These are phyloP conservation scores for Aspergillus heteromorphus DNA, from an alignment of 495 filamentous ascomycete species.

Conservation along the genomic window DNA sequence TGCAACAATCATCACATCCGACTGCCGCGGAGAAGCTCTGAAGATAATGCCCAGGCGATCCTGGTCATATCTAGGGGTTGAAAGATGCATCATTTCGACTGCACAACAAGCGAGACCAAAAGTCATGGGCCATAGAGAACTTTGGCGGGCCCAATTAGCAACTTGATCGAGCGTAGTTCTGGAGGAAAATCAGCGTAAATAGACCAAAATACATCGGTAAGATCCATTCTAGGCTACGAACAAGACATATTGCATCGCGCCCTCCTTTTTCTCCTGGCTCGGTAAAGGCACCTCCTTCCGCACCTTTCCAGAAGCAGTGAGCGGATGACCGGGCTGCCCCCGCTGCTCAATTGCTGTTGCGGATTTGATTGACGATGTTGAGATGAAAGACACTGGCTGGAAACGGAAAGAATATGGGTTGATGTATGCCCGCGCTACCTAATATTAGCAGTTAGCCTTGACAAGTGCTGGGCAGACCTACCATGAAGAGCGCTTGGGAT, in stretches of 20 bases:
- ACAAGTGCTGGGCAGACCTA: conserved; percentile 10
- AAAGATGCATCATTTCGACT: conserved; percentile 98
- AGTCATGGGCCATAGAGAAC: conserved; percentile 95
- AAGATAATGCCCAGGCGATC: conserved; percentile 96
- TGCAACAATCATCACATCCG: conserved; percentile 97
- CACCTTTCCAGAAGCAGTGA: conserved; percentile 48
- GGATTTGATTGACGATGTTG: conserved; percentile 38
- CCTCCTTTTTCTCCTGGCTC: conserved; percentile 90
- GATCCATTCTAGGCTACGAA: conserved; percentile 42
- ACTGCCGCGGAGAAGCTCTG: conserved; percentile 90
- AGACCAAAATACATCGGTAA: not conserved
- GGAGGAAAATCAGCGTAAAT: conserved; percentile 5
- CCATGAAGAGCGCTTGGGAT: conserved; percentile 28
- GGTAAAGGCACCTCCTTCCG: conserved; percentile 76
- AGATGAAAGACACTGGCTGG: conserved; percentile 32
- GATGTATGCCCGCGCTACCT: conserved; percentile 25
- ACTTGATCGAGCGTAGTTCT: conserved; percentile 90
- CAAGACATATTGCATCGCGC: conserved; percentile 95
- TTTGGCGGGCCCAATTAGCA: conserved; percentile 91
- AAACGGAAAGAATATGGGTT: conserved; percentile 19
- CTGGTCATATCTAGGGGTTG: conserved; percentile 92
- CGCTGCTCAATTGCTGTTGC: conserved; percentile 41
- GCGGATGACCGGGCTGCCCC: conserved; percentile 32
- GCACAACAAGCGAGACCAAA: conserved; percentile 97
- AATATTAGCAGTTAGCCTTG: conserved; percentile 11